phyloP scores from a whole-genome alignment of 352 stramenopile species.

The Phytophthora sp. region DNA sequence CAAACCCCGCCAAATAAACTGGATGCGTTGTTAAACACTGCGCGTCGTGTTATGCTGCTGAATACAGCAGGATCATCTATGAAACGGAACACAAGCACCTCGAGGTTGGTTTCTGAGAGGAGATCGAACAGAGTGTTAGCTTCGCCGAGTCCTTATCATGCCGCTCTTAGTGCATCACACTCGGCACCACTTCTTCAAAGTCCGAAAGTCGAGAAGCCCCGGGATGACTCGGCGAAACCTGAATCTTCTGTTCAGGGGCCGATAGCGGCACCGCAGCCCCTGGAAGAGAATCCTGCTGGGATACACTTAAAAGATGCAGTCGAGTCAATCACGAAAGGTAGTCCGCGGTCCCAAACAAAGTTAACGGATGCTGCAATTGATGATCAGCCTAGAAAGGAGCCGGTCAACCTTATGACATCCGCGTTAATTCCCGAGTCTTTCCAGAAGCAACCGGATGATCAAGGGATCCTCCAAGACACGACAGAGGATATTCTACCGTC shows the following conservation, averaged over 20 bases:
- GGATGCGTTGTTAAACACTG: slow-evolving; percentile 22
- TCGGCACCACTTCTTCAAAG: slow-evolving; percentile 26
- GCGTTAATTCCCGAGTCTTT: neutral
- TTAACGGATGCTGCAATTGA: too few species aligned
- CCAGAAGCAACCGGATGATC: neutral
- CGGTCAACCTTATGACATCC: neutral
- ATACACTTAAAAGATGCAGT: slow-evolving; percentile 2
- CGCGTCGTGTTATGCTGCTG: slow-evolving; percentile 24
- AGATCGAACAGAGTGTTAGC: slow-evolving; percentile 4
- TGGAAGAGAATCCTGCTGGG: neutral
- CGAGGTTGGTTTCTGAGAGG: slow-evolving; percentile 5
- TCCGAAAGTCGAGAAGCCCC: slow-evolving; percentile 2
- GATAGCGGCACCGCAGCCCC: too few species aligned
- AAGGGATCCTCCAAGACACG: neutral
- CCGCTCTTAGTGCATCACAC: slow-evolving; percentile 15
- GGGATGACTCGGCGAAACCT: neutral
- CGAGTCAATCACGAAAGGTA: neutral
- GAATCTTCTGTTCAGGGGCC: neutral
- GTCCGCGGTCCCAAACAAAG: slow-evolving; percentile 5
- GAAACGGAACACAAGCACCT: slow-evolving; percentile 7
- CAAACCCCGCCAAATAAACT: slow-evolving; percentile 18
- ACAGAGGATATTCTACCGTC: neutral
- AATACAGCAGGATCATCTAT: slow-evolving; percentile 15
- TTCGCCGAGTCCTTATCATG: slow-evolving; percentile 3
- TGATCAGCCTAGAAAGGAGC: neutral